Conservation (phyloP, 1,284 basidiomycete genomes). For the Malassezia furfur region DNA sequence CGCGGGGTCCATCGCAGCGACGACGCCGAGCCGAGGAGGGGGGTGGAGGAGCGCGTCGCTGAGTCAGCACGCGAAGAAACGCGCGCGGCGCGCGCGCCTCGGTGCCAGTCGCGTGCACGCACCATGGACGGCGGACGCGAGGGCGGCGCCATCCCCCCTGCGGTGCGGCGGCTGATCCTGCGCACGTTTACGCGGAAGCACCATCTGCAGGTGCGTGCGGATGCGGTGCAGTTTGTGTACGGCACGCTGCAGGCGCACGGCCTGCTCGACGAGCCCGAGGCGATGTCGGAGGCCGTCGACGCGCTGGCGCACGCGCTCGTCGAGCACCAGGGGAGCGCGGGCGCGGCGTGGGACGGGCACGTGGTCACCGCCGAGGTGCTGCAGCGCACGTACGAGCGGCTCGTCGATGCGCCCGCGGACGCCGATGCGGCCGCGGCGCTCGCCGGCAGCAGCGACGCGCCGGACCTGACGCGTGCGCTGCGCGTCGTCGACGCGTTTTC, state of each 20-base stretch:
- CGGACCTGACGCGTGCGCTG: conserved; percentile 76
- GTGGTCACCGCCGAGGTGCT: conserved; percentile 37
- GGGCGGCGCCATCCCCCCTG: conserved; percentile 24
- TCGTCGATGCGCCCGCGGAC: conserved; percentile 33
- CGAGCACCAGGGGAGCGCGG: conserved; percentile 23
- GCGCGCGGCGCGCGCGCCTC: not conserved
- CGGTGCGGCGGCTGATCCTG: conserved; percentile 34
- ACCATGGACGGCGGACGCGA: conserved; percentile 1
- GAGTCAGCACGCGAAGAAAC: not conserved
- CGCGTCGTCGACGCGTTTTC: conserved; percentile 80
- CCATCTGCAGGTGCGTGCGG: conserved; percentile 41
- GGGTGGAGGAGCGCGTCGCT: not conserved
- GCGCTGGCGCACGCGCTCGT: conserved; percentile 39
- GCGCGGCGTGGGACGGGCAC: conserved; percentile 7
- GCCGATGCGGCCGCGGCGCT: not conserved
- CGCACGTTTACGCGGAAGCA: conserved; percentile 41
- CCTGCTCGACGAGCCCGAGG: conserved; percentile 26
- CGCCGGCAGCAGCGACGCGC: conserved; percentile 52
- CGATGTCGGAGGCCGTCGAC: conserved; percentile 43
- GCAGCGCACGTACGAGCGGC: conserved; percentile 35
- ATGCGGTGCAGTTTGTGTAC: conserved; percentile 39
- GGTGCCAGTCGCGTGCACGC: not conserved
- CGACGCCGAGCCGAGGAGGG: not conserved
- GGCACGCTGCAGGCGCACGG: conserved; percentile 35
- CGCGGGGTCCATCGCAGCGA: not conserved